Conservation (phyloP, 2,329 filamentous ascomycete species). For the Neofusicoccum ribis region DNA sequence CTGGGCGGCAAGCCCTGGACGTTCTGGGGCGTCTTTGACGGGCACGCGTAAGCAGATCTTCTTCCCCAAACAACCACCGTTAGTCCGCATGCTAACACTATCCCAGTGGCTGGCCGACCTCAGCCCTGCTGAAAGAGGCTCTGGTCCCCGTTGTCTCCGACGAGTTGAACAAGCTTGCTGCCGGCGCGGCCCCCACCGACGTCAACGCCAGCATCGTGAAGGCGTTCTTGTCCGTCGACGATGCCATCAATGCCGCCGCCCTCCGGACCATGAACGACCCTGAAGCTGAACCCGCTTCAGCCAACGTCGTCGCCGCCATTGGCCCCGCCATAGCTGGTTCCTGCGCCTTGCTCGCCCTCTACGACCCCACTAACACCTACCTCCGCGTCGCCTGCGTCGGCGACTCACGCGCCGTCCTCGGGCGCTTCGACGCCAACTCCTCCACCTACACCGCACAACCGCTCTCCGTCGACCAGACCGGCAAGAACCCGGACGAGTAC, state of each 20-base stretch:
- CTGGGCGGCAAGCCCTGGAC: slow-evolving; percentile 34
- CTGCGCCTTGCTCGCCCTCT: slow-evolving; percentile 64
- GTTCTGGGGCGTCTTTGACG: slow-evolving; percentile 51
- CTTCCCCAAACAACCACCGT: too few relatives aligned
- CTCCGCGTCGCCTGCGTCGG: slow-evolving; percentile 67
- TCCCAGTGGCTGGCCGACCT: slow-evolving; percentile 45
- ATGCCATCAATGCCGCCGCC: slow-evolving; percentile 53
- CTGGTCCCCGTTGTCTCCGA: slow-evolving; percentile 48
- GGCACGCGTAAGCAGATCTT: slow-evolving; percentile 46
- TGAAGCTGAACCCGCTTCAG: slow-evolving; percentile 28
- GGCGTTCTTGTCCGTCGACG: slow-evolving; percentile 59
- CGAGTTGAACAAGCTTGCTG: slow-evolving; percentile 34
- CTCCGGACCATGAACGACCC: slow-evolving; percentile 40
- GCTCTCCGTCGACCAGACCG: slow-evolving; percentile 67
- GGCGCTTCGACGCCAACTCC: slow-evolving; percentile 46
- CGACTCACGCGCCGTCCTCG: slow-evolving; percentile 67
- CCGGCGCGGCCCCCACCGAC: slow-evolving; percentile 43
- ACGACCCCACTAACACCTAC: slow-evolving; percentile 54
- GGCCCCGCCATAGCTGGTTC: slow-evolving; percentile 54
- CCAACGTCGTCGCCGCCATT: slow-evolving; percentile 31
- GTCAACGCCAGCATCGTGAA: slow-evolving; percentile 59
- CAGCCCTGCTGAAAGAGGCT: slow-evolving; percentile 40
- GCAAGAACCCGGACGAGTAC: slow-evolving; percentile 61
- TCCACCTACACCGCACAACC: slow-evolving; percentile 54
- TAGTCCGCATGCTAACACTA: too few relatives aligned